Conservation (phyloP, 306 rosid genomes). For the Luffa aegyptiaca region DNA sequence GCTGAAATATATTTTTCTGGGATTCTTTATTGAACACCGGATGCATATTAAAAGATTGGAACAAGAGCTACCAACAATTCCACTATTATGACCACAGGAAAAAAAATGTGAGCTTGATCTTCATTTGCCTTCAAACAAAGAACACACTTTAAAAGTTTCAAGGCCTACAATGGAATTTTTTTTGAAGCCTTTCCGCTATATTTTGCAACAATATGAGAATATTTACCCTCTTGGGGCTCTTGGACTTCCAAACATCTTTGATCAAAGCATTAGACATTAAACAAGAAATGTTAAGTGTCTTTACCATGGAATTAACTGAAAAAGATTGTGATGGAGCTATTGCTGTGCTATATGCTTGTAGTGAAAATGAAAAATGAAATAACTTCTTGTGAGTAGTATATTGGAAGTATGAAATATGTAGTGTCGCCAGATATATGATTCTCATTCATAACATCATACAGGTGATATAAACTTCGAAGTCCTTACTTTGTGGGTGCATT, state of each 20-base stretch:
- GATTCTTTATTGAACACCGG: background rate
- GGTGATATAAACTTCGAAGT: background rate
- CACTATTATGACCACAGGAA: background rate
- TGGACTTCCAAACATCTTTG: background rate
- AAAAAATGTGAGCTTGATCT: background rate
- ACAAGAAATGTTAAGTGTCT: background rate
- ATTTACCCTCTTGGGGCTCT: background rate
- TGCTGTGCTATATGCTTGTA: background rate
- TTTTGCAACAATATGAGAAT: background rate
- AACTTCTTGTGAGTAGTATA: background rate
- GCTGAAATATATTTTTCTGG: background rate
- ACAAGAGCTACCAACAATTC: background rate
- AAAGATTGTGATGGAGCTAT: background rate
- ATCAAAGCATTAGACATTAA: background rate
- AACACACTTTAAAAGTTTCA: background rate
- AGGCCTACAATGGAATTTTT: background rate
- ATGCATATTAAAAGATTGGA: background rate
- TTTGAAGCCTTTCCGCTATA: background rate
- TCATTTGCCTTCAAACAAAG: background rate
- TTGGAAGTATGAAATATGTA: background rate
- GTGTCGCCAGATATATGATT: background rate
- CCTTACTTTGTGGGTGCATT: background rate
- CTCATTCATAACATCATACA: background rate
- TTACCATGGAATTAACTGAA: background rate
- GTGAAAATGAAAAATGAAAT: background rate